Evolutionary conservation across 139 green algal species (phyloP).

Genomic region (Chlamydomonas incerta): DNA sequence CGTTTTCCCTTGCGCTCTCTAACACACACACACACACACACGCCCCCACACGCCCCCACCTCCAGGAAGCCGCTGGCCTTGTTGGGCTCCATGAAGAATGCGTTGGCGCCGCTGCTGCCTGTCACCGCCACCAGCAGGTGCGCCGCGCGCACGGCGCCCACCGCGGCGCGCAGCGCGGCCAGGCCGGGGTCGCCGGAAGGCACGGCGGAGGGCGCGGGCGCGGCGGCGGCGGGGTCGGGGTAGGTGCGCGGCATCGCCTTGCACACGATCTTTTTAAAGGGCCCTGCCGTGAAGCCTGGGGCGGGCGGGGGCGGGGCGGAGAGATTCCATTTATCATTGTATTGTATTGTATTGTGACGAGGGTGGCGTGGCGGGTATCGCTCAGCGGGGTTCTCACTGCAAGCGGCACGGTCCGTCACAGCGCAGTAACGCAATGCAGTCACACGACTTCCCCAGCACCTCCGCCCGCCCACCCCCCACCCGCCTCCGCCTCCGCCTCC

Average conservation of each 20-base stretch:
- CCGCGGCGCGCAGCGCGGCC: neutral
- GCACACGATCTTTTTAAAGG: constrained; percentile 4
- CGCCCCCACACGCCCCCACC: no score
- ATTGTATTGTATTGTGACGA: no score
- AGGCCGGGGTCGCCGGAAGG: neutral
- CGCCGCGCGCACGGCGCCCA: constrained; percentile 14
- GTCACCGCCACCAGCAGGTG: constrained; percentile 3
- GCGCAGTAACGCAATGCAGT: no score
- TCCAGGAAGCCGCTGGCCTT: neutral
- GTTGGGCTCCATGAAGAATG: constrained; percentile 30
- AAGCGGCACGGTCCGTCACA: no score
- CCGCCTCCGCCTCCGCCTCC: no score
- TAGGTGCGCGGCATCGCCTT: neutral
- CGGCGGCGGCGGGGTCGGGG: neutral
- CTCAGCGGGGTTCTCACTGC: no score
- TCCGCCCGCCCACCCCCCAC: no score
- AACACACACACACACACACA: neutral
- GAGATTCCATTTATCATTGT: no score
- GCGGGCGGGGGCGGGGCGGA: neutral
- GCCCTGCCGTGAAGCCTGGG: constrained; percentile 11
- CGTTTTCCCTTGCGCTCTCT: no score
- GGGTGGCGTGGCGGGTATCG: no score
- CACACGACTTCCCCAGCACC: no score
- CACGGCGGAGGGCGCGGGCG: no score
- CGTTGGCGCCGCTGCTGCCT: neutral